Evolutionary conservation across 1,139 yeast genomes (phyloP), one percentile per base, ranked within the genome.

Genomic region (Yamadazyma siamensis): DNA sequence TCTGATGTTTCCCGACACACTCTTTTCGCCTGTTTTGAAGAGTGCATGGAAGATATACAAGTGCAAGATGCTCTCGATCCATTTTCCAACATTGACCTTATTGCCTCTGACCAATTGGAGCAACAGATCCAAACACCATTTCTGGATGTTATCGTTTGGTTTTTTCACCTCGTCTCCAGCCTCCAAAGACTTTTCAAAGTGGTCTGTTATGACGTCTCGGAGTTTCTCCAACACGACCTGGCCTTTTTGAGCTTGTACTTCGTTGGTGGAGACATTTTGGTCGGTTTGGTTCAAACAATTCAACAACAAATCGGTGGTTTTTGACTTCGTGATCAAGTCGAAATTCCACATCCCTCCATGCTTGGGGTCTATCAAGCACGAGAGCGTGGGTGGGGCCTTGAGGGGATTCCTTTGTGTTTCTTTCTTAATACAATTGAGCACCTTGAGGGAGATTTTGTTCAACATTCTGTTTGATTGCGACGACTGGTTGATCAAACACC

Each of bases 401-500:
- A 52, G 47, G 4, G 73, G 66, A 25, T 65, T 51, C n/a, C 50
- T 44, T 6, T 44, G 38, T 9, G 72, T 54, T 4, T 51, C 60
- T 2, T 59, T 59, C 3, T 68, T 56, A 12, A 86, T 61, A 6
- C 54, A 39, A 9, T 59, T 52, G 35, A 83, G 56, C 0, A 75
- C 68, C 36, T 62, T 68, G 32, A 69, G 69, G 1, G 95, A 80
- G 20, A 83, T 67, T 40, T 78, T 82, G 56, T 85, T 71, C 33
- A 89, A 65, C 40, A 78, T 56, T 34, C 96, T 68, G 36, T 77
- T 80, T 8, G 69, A 50, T 37, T 84, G 82, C 1, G 86, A 65
- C 3, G 85, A 64, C 50, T 89, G 97, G 52, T 87, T 85, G 38
- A 86, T 78, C 29, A 89, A 59, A 13, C 86, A 74, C 47, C 95